Conservation (phyloP, 441 rosid species). For the Geranium incanum region DNA sequence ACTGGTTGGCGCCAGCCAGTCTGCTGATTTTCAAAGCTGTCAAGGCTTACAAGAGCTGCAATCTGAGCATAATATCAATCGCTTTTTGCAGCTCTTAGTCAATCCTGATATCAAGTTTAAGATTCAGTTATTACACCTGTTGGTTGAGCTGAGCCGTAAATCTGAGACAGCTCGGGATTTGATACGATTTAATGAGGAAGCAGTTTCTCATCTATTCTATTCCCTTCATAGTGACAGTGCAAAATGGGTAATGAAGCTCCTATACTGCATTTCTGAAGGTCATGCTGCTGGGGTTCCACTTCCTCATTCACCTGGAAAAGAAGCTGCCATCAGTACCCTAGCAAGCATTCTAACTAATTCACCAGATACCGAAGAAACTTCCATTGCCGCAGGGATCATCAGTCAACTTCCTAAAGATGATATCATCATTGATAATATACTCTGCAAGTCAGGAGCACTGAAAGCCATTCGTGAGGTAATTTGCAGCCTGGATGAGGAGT, state of each 20-base stretch:
- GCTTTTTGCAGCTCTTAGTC: conserved; percentile 30
- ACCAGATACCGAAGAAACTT: conserved; percentile 36
- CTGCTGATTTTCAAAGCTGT: conserved; percentile 26
- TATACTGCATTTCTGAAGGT: conserved; percentile 33
- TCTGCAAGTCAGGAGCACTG: conserved; percentile 36
- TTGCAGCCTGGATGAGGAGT: conserved; percentile 23
- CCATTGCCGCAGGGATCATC: conserved; percentile 45
- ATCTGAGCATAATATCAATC: conserved; percentile 35
- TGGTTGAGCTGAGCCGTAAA: conserved; percentile 39
- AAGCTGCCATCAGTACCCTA: conserved; percentile 32
- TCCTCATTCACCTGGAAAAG: conserved; percentile 38
- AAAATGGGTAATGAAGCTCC: conserved; percentile 38
- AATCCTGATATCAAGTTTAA: conserved; percentile 28
- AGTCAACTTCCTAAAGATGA: conserved; percentile 48
- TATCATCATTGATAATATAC: conserved; percentile 33
- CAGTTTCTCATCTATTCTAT: conserved; percentile 33
- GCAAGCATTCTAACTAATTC: conserved; percentile 31
- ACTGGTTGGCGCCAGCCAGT: conserved; percentile 29
- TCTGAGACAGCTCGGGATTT: conserved; percentile 30
- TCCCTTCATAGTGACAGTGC: conserved; percentile 26
- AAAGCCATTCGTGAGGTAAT: conserved; percentile 45
- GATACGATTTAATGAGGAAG: conserved; percentile 25
- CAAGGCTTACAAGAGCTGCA: conserved; percentile 44
- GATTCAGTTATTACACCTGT: conserved; percentile 39
- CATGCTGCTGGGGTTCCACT: conserved; percentile 38